A percentile compares a stretch with the other conserved stretches of the same genome.
Conservation (phyloP, 371 early-diverging fungal species). For the Basidiobolus heterosporus region DNA sequence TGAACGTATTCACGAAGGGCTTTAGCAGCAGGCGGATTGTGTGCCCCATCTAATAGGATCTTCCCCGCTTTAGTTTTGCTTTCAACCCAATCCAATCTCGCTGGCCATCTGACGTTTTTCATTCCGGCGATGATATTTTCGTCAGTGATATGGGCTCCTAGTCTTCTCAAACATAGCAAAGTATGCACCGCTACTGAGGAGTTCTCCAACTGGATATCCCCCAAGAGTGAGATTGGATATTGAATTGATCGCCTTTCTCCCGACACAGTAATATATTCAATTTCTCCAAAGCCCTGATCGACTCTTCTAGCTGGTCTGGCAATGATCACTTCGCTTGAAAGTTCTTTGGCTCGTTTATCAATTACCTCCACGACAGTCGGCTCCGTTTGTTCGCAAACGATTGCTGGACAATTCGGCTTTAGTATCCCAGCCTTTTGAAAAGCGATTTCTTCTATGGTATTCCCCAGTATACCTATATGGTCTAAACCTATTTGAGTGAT, state of each 20-base stretch:
- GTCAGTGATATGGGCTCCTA: conserved; percentile 17
- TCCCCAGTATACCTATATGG: conserved; percentile 54
- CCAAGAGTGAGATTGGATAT: conserved; percentile 39
- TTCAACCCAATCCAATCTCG: conserved; percentile 56
- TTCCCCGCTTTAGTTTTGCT: conserved; percentile 4
- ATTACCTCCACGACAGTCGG: conserved; percentile 17
- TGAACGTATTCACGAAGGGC: conserved; percentile 47
- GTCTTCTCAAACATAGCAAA: conserved; percentile 27
- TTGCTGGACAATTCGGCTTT: conserved; percentile 33
- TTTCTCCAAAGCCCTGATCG: too few relatives aligned
- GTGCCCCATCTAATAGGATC: conserved; percentile 75
- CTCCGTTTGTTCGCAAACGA: conserved; percentile 31
- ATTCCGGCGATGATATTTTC: conserved; percentile 34
- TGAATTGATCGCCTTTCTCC: background rate
- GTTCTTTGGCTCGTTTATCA: conserved; percentile 14
- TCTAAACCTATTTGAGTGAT: conserved; percentile 69
- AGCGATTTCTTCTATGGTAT: conserved; percentile 64
- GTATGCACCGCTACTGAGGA: conserved; percentile 53
- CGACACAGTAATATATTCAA: background rate
- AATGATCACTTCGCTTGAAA: conserved; percentile 11
- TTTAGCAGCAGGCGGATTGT: conserved; percentile 58
- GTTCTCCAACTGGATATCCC: conserved; percentile 67
- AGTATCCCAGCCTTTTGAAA: conserved; percentile 88
- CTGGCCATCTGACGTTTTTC: conserved; percentile 54
- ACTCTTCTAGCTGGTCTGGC: too few relatives aligned